Evolutionary conservation across 176 grass and related monocot species (phyloP), one percentile per base, ranked within the genome.

Genomic region (Phyllostachys edulis): DNA sequence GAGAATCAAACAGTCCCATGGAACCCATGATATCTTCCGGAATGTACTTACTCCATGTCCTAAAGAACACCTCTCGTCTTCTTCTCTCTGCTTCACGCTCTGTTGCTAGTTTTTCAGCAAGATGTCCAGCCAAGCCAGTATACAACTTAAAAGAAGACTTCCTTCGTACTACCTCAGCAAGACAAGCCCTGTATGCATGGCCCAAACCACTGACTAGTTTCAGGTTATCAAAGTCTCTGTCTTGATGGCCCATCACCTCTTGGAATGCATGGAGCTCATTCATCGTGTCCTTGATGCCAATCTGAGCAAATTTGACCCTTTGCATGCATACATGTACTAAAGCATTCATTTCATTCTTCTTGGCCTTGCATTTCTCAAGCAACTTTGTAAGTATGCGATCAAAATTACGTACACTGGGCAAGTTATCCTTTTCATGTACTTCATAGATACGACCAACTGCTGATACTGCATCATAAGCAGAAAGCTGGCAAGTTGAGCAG

Each of bases 381-480:
- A 99, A 90, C 63, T 91, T 92, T 61, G 91, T 92, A 59, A 99
- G 65, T 5, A 76, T 75, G 55, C 62, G 27, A 83, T 93, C 91
- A 78, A 80, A 89, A 63, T 88, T 89, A 2, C 29, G 80, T 74
- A 99, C 67, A 47, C 91, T 96, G 75, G 96, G 88, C 66, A 99
- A 89, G 66, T 99, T 92, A 61, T 86, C 85, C 79, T 92, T 99
- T 85, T 99, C 96, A 87, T 99, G 96, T 37, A 93, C 91, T 84
- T 96, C 91, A 65, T 99, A 89, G 38, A 99, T 99, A 42, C 96
- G 96, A 20, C 96, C 96, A 67, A 99, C 93, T 0, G 91, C 96
- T 78, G 96, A 99, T 76, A 99, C 93, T 37, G 96, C 96, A 80
- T 99, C 96, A 80, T 99, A 94, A 76, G 86, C 82, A 49, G 96